Conservation (phyloP, 2,329 filamentous ascomycete species). For the Penicillium frequentans region DNA sequence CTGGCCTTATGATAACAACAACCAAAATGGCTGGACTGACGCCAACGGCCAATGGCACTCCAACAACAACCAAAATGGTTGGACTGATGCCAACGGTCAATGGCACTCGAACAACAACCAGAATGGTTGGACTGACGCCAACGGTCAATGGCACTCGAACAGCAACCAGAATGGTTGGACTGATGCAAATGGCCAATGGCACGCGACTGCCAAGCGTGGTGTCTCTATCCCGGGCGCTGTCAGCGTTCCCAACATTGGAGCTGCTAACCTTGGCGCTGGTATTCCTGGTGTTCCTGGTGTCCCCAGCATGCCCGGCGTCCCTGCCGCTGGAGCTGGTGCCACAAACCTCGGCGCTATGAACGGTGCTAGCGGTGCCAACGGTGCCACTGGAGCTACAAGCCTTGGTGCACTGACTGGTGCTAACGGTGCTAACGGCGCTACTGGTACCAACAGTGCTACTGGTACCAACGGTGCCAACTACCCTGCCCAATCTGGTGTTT, state of each 20-base stretch:
- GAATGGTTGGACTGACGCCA: constrained; percentile 13
- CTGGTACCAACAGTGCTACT: neutral
- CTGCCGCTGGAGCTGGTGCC: neutral
- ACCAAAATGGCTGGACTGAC: constrained; percentile 17
- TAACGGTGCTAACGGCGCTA: neutral
- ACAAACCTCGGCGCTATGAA: neutral
- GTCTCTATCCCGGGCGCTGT: neutral
- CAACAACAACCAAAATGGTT: constrained; percentile 11
- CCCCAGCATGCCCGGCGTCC: neutral
- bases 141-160: constrained; percentile 12
- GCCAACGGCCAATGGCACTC: constrained; percentile 17
- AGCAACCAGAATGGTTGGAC: constrained; percentile 12
- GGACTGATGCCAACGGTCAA: constrained; percentile 18
- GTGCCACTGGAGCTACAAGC: neutral
- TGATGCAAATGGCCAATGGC: constrained; percentile 15
- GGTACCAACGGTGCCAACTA: neutral
- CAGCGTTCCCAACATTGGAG: neutral
- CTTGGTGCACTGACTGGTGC: neutral
- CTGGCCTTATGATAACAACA: constrained; percentile 11
- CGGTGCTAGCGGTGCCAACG: neutral
- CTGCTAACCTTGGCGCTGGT: neutral
- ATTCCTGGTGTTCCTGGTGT: neutral
- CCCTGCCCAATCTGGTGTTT: neutral
- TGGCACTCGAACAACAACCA: constrained; percentile 16
- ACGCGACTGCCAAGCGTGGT: constrained; percentile 3